Conservation (phyloP, 2,329 filamentous ascomycete genomes). For the Ilyonectria mors-panacis region DNA sequence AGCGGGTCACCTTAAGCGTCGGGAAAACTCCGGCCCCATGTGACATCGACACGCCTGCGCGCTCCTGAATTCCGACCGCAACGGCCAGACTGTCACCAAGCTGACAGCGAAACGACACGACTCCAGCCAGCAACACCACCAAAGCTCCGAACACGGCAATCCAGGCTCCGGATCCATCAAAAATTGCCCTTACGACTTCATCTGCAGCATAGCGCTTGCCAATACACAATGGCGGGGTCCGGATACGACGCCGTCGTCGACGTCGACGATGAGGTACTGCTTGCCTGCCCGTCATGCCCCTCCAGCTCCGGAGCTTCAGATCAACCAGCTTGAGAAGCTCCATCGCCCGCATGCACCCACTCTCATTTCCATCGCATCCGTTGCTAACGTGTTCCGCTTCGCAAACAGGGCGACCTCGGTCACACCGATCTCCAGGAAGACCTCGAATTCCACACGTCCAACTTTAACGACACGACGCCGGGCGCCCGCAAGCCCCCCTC, state of each 20-base stretch:
- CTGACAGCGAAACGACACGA: constrained; percentile 28
- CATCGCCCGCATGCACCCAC: background rate
- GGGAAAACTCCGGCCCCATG: constrained; percentile 44
- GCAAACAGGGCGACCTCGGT: constrained; percentile 89
- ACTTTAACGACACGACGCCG: constrained; percentile 76
- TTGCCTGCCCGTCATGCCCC: constrained; percentile 17
- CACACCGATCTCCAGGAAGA: constrained; percentile 99
- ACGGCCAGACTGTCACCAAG: constrained; percentile 50
- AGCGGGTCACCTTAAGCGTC: constrained; percentile 25
- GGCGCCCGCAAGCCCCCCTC: constrained; percentile 65
- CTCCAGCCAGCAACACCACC: constrained; percentile 32
- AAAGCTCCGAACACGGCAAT: constrained; percentile 6
- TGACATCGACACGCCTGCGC: constrained; percentile 37
- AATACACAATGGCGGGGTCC: constrained; percentile 78
- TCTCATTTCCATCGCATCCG: background rate
- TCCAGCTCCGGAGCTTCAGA: constrained; percentile 35
- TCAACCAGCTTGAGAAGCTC: constrained; percentile 18
- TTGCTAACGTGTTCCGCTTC: constrained; percentile 37
- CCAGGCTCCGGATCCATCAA: background rate
- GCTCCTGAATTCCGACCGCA: constrained; percentile 53
- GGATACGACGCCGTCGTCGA: constrained; percentile 99
- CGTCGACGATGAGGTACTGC: constrained; percentile 88
- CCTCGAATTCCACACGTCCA: constrained; percentile 97
- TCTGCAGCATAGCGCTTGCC: constrained; percentile 18
- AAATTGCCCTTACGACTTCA: background rate